Evolutionary conservation across 31 red algal genomes (phyloP), one percentile per base, ranked within the genome.

Genomic region (Endocladia muricata): DNA sequence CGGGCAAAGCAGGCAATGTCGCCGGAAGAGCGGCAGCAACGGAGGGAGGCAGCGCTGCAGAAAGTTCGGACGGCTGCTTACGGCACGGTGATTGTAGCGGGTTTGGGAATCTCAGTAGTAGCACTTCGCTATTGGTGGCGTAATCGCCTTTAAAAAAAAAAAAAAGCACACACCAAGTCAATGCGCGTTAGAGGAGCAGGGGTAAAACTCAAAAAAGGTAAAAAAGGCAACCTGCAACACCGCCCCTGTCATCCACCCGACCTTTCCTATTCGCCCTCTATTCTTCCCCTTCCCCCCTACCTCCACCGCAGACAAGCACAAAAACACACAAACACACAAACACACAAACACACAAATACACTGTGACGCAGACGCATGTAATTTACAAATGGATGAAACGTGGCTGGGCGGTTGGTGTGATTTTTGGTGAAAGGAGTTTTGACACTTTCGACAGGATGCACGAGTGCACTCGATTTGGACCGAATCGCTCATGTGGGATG

Each of bases 121-220:
- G 56, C 61, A 8, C 19, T 91, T 11, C 42, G 88, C 30, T 66
- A 84, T 58, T 91, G 88, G 88, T 79, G 61, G 88, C 70, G 66
- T 23, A 91, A 91, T 62, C 78, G 79, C 31, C 64, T 91, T 26
- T 91, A 73, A 34, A 67, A 36, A 23, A 32, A 36, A 33, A 33
- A 33, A 13, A 0, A 25, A 9, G 15, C 23, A 25, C 0, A 11
- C 58, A 25, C 11, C 28, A 23, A 9, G 58, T 11, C 58, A 25
- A 62, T 25, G 28, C 9, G 19, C n/a, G 9, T 11, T 11, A 0
- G 11, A 25, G 15, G 58, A 23, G 15, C 58, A 62, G 17, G 22
- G 17, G 15, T 62, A 28, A 9, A 62, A 0, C 0, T 9, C 19
- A 9, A 9, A 0, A 23, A 62, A 61, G 7, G 15, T 15, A 23